Evolutionary conservation across 768 basidiomycete genomes (phyloP), one percentile per base, ranked within the genome.

Genomic region (Lactarius tabidus): DNA sequence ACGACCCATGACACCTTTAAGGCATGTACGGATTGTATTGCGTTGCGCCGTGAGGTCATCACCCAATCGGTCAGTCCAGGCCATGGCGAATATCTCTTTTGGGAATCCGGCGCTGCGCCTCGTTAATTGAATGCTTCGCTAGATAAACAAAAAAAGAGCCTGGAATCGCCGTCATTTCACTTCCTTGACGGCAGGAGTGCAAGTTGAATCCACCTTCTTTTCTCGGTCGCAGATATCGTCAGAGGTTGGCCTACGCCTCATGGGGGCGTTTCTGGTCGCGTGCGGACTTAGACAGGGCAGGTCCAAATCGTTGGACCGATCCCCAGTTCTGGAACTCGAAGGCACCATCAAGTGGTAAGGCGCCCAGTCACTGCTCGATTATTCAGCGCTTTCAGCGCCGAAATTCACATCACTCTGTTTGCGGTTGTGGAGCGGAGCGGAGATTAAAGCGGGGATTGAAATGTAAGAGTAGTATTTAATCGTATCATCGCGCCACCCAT

Each of bases 371-470:
- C 8, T 20, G 41, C 20, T 43, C 41, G 41, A 43, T 43, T 43
- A 43, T 43, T 43, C 41, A 20, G 41, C 41, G 43, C 43, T 14
- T 26, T 23, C 43, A 45, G 20, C 23, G 23, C 43, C n/a, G n/a
- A 45, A 45, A 23, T 45, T 26, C 23, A 14, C 23, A 48, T 26
- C 12, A n/a, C 23, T 15, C n/a, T 33, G 23, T 26, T 48, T 48
- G 45, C 45, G 45, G 45, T 26, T 10, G 45, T 26, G 23, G 45
- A 48, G 45, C 20, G 14, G 38, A 35, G 72, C 74, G 72, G 72
- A 72, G 73, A 77, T 75, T 70, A 70, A 66, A 70, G 57, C 84
- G 84, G 84, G 83, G 82, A 80, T 79, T 78, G 71, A 82, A 84
- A 73, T 67, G 64, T 67, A 71, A 69, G 62, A n/a, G 64, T 68